Conservation (phyloP, 2,329 filamentous ascomycete species). For the Gaeumannomyces tritici region DNA sequence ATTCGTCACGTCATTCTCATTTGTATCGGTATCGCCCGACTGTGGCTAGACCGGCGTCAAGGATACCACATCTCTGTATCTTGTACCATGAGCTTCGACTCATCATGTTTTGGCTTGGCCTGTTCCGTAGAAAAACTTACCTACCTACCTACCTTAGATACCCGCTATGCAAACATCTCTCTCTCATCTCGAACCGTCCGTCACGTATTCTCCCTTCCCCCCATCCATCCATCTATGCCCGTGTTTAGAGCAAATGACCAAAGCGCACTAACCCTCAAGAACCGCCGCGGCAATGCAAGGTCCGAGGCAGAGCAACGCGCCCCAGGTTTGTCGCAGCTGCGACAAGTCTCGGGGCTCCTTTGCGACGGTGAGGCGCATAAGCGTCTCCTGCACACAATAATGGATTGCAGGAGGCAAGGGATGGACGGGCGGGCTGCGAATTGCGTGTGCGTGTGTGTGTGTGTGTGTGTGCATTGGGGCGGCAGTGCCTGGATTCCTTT, state of each 20-base stretch:
- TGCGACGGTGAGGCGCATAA: not conserved
- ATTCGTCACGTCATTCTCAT: not conserved
- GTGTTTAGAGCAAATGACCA: too few species aligned
- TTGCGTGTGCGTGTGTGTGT: too few species aligned
- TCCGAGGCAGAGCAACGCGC: not conserved
- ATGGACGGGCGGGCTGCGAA: not conserved
- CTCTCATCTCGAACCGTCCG: not conserved
- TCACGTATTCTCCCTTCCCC: not conserved
- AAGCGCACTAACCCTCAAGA: too few species aligned
- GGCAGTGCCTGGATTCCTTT: too few species aligned
- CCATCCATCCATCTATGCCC: too few species aligned
- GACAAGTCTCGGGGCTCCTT: not conserved
- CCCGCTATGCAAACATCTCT: not conserved
- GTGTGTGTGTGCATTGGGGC: too few species aligned
- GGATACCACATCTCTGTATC: not conserved
- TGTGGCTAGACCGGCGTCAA: not conserved
- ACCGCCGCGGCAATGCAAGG: not conserved
- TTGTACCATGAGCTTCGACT: not conserved
- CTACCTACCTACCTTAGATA: too few species aligned
- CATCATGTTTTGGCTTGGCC: too few species aligned
- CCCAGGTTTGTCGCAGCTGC: too few species aligned
- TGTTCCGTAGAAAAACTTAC: too few species aligned
- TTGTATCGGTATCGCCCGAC: not conserved
- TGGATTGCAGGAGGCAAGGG: not conserved
- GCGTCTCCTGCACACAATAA: not conserved